These are phyloP conservation scores for Pichia sp. DNA, from an alignment of 1,139 yeast genomes.

Conservation along the genomic window DNA sequence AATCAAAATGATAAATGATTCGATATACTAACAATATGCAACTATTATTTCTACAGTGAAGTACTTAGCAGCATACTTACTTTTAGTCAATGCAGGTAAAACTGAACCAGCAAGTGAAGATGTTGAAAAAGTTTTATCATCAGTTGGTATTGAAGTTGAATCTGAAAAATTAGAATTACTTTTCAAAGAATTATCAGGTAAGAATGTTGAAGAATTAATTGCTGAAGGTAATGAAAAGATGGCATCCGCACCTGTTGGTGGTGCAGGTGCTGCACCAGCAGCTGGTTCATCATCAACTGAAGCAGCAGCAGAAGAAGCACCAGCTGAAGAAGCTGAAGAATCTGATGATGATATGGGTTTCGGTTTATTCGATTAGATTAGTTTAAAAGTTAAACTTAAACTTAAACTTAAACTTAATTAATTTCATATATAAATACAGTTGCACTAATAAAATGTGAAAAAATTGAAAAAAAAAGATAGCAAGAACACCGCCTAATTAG, in stretches of 20 bases:
- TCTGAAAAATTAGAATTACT: conserved; percentile 61
- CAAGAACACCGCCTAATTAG: no score
- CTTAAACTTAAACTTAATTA: no score
- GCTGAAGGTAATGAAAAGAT: conserved; percentile 78
- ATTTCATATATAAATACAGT: no score
- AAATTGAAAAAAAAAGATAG: no score
- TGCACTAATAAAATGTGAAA: no score
- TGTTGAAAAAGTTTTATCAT: conserved; percentile 61
- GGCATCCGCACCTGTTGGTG: conserved; percentile 79
- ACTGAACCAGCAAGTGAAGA: conserved; percentile 69
- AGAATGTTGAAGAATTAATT: conserved; percentile 64
- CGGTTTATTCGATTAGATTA: conserved; percentile 73
- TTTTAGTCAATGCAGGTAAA: conserved; percentile 82
- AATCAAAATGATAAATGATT: no score
- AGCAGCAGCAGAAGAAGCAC: conserved; percentile 54
- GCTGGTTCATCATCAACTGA: conserved; percentile 48
- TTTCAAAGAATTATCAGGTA: conserved; percentile 69
- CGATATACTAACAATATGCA: not conserved
- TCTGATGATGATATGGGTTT: conserved; percentile 77
- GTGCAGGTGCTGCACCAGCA: conserved; percentile 63
- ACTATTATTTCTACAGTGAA: conserved; percentile 43
- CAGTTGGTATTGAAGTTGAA: conserved; percentile 77
- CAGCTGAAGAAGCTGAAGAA: conserved; percentile 47
- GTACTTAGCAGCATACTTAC: conserved; percentile 87
- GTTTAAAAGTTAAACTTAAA: no score